Evolutionary conservation across 805 yeast species (phyloP).

Genomic region (Ogataea neopini): DNA sequence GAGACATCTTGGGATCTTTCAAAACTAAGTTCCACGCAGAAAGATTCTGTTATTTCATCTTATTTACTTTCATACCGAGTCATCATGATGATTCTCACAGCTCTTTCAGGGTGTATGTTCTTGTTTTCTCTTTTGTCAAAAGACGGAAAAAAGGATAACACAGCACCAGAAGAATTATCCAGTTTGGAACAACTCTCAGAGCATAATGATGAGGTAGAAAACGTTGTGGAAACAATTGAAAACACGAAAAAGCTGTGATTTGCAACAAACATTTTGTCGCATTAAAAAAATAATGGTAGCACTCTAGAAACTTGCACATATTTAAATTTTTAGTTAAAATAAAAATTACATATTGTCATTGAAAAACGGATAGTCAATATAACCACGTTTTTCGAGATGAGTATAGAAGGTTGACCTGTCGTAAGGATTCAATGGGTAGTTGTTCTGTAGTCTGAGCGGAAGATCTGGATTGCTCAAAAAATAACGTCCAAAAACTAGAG

Average conservation of each 20-base stretch:
- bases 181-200: not conserved
- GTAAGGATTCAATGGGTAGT: slow-evolving; percentile 43
- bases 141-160: slow-evolving; percentile 13
- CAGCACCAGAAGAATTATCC: not conserved
- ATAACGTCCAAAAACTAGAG: slow-evolving; percentile 46
- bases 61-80: slow-evolving; percentile 15
- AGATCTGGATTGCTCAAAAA: slow-evolving; percentile 60
- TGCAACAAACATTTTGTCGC: slow-evolving; percentile 2
- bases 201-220: not conserved
- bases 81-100: slow-evolving; percentile 19
- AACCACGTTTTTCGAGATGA: slow-evolving; percentile 39
- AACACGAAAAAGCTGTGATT: not conserved
- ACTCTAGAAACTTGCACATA: too few relatives aligned
- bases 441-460: slow-evolving; percentile 43
- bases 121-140: slow-evolving; percentile 12
- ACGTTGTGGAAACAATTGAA: not conserved
- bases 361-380: slow-evolving; percentile 42
- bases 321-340: not conserved
- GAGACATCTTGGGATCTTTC: not conserved
- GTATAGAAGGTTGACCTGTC: slow-evolving; percentile 48
- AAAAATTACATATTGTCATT: not conserved
- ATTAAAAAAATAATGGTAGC: not conserved
- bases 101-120: slow-evolving; percentile 20
- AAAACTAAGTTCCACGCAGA: not conserved
- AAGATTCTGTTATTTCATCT: slow-evolving; percentile 8